phyloP scores from a whole-genome alignment of 768 basidiomycete species.

The Strobilomyces confusus region DNA sequence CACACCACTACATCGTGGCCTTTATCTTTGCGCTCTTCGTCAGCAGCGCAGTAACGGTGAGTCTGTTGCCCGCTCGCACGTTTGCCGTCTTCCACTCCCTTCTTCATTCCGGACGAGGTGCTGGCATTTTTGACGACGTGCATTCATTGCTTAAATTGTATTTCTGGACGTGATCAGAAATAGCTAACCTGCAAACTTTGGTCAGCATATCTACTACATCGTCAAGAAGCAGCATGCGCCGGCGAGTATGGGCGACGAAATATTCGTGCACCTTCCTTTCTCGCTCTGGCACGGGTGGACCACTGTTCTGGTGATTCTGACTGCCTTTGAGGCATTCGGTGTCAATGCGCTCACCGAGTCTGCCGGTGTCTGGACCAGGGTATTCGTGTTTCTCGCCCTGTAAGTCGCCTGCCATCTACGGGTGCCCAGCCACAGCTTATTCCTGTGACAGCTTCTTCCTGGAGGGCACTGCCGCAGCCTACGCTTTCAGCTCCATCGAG shows the following conservation, averaged over 20 bases:
- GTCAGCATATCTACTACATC: constrained; percentile 86
- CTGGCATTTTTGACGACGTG: constrained; percentile 1
- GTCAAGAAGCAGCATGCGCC: constrained; percentile 83
- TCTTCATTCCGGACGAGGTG: constrained; percentile 10
- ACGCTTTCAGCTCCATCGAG: constrained; percentile 86
- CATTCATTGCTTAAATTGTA: constrained; percentile 1
- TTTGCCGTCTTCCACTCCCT: constrained; percentile 12
- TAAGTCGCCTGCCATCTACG: constrained; percentile 34
- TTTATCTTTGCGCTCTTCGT: constrained; percentile 89
- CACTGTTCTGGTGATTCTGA: constrained; percentile 76
- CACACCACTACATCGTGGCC: constrained; percentile 70
- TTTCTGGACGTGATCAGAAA: constrained; percentile 5
- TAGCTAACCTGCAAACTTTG: constrained; percentile 14
- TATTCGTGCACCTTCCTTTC: constrained; percentile 95
- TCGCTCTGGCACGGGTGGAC: constrained; percentile 94
- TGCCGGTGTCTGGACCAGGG: constrained; percentile 88
- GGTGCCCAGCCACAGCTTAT: constrained; percentile 1
- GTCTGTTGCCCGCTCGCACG: constrained; percentile 7
- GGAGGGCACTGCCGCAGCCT: constrained; percentile 87
- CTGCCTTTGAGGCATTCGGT: constrained; percentile 88
- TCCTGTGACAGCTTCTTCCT: constrained; percentile 69
- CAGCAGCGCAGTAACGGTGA: constrained; percentile 59
- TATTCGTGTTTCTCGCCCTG: constrained; percentile 92
- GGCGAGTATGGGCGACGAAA: constrained; percentile 65
- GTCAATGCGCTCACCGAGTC: constrained; percentile 58